These are phyloP conservation scores for Neocucurbitaria cava DNA, from an alignment of 2,329 filamentous ascomycete genomes.

Conservation along the genomic window DNA sequence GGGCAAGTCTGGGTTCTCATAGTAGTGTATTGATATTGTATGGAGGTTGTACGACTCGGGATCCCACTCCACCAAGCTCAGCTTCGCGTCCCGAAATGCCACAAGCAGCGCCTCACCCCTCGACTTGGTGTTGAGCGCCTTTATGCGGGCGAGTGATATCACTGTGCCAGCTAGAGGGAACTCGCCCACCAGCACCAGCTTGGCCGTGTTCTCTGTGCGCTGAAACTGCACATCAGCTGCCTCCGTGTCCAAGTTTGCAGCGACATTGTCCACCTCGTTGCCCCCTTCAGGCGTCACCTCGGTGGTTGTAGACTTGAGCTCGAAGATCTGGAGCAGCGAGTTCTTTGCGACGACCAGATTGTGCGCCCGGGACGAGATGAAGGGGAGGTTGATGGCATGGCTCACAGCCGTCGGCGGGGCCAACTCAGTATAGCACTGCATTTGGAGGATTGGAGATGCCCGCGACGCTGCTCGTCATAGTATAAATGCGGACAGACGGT, in stretches of 20 bases:
- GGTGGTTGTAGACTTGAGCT: constrained; percentile 70
- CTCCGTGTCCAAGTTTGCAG: constrained; percentile 59
- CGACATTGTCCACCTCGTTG: constrained; percentile 47
- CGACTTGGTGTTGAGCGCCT: constrained; percentile 73
- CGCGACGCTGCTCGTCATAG: constrained; percentile 24
- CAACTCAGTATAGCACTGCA: constrained; percentile 99
- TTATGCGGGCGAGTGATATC: constrained; percentile 80
- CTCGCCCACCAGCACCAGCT: constrained; percentile 84
- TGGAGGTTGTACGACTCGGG: constrained; percentile 77
- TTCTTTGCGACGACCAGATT: constrained; percentile 93
- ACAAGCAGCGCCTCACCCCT: constrained; percentile 85
- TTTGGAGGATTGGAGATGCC: constrained; percentile 48
- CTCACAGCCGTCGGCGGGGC: constrained; percentile 93
- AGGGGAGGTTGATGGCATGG: constrained; percentile 80
- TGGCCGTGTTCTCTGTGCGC: constrained; percentile 73
- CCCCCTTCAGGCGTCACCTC: constrained; percentile 59
- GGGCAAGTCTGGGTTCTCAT: constrained; percentile 90
- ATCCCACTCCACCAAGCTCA: constrained; percentile 95
- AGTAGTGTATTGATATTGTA: constrained; percentile 96
- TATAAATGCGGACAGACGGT: not conserved
- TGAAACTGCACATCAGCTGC: constrained; percentile 52
- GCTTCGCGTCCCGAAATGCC: constrained; percentile 87
- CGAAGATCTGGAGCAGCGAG: constrained; percentile 91
- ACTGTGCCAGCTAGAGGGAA: constrained; percentile 84
- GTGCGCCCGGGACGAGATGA: constrained; percentile 75